Evolutionary conservation across 176 grass and related monocot species (phyloP).

Genomic region (Poa pratensis): DNA sequence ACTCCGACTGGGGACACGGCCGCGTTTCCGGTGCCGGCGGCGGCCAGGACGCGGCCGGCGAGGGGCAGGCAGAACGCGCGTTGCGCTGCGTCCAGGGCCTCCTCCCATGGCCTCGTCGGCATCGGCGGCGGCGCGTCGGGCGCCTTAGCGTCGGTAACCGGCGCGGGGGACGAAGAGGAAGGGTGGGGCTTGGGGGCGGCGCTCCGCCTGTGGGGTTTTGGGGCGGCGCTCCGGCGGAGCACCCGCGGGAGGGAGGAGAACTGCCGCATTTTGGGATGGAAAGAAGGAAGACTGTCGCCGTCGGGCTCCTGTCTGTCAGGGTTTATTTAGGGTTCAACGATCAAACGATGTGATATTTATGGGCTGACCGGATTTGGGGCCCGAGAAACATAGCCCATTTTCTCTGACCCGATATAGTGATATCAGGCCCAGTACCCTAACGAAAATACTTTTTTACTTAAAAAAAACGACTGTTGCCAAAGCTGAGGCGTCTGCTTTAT

Average conservation of each 20-base stretch:
- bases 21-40: constrained; percentile 42
- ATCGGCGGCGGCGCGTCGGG: not conserved
- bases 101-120: constrained; percentile 52
- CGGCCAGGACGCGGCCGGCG: constrained; percentile 41
- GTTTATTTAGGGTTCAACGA: constrained; percentile 28
- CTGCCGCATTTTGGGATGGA: constrained; percentile 38
- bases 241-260: constrained; percentile 42
- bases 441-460: no score
- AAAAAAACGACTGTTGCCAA: no score
- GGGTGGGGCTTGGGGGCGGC: not conserved
- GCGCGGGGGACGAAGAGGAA: not conserved
- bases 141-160: not conserved
- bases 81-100: constrained; percentile 44
- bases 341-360: not conserved
- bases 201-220: not conserved
- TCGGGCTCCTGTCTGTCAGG: not conserved
- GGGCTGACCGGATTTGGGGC: not conserved
- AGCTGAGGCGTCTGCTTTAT: no score
- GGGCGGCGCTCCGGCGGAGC: constrained; percentile 18
- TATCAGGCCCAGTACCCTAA: no score
- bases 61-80: constrained; percentile 50
- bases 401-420: not conserved
- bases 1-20: constrained; percentile 27
- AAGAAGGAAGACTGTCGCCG: not conserved
- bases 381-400: not conserved